A percentile compares a stretch with the other conserved stretches of the same genome.
These are phyloP conservation scores for Penicillium turbatum DNA, from an alignment of 495 filamentous ascomycete species.

Conservation along the genomic window DNA sequence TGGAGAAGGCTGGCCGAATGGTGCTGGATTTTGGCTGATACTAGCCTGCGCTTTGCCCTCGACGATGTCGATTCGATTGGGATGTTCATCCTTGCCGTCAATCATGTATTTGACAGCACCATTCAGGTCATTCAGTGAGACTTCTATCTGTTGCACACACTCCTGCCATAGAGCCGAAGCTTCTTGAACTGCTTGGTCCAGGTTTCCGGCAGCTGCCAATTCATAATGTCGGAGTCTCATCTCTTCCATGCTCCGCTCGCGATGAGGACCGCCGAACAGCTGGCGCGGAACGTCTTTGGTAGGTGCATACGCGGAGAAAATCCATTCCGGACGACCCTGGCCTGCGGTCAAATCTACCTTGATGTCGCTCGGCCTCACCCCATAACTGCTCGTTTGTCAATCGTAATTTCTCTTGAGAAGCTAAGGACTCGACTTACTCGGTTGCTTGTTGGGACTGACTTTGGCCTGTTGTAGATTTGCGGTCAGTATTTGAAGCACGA, in stretches of 20 bases:
- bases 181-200: slow-evolving; percentile 62
- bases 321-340: slow-evolving; percentile 68
- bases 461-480: background rate
- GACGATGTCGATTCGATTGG: slow-evolving; percentile 73
- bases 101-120: slow-evolving; percentile 70
- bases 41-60: slow-evolving; percentile 38
- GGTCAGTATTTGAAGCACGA: background rate
- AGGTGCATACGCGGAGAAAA: slow-evolving; percentile 79
- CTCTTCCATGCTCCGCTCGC: slow-evolving; percentile 84
- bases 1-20: slow-evolving; percentile 35
- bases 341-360: slow-evolving; percentile 54
- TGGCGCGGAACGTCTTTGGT: slow-evolving; percentile 67
- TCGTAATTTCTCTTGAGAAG: background rate
- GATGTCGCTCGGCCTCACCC: slow-evolving; percentile 53
- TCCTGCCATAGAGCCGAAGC: slow-evolving; percentile 54
- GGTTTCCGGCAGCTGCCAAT: slow-evolving; percentile 53
- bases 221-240: slow-evolving; percentile 65
- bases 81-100: slow-evolving; percentile 65
- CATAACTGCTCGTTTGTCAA: slow-evolving; percentile 38
- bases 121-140: slow-evolving; percentile 59
- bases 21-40: slow-evolving; percentile 15
- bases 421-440: slow-evolving; percentile 27
- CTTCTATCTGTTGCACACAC: slow-evolving; percentile 65
- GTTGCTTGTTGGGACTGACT: slow-evolving; percentile 19
- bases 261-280: slow-evolving; percentile 70